Evolutionary conservation across 768 basidiomycete species (phyloP), one percentile per base, ranked within the genome.

Genomic region (Russula griseocarnosa): DNA sequence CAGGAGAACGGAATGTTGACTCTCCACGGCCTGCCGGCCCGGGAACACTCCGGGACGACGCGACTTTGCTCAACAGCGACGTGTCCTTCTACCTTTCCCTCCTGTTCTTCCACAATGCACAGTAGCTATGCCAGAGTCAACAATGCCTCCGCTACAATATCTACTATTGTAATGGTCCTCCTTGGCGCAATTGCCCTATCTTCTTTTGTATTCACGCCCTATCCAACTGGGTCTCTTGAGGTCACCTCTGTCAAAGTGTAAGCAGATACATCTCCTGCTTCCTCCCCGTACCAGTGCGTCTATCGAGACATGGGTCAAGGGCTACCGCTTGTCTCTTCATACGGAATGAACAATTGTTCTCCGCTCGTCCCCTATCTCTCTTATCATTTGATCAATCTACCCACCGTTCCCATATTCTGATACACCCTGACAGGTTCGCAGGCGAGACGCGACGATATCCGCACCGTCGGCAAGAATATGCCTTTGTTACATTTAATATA

Each of bases 401-500:
- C 30, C 28, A 16, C 24, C 42, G 24, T 42, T 56, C n/a, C n/a
- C 55, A 6, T 32, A 26, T 28, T 30, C 50, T 65, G 59, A 61
- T 32, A 3, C 7, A 36, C 46, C 16, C 26, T 32, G 30, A 60
- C 24, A 72, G 68, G 34, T 70, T 70, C 47, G 46, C 61, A 54
- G 60, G 63, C 42, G 63, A 68, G 16, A 40, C 66, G 32, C 66
- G 83, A 63, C 79, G 83, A 53, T 84, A 85, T 73, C 76, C 80
- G 5, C 81, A 76, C 68, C 81, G 79, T 66, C 81, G 86, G 69
- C 86, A 90, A 70, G 92, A 95, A 68, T 80, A 87, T 61, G 87
- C 88, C 1, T 88, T 90, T 71, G 82, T 92, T 42, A 83, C 87
- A 71, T 94, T 94, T 77, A 87, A 93, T 73, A 76, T 92, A 56